Evolutionary conservation across 2,329 filamentous ascomycete species (phyloP).

Genomic region (Chaetomiaceae sp.): DNA sequence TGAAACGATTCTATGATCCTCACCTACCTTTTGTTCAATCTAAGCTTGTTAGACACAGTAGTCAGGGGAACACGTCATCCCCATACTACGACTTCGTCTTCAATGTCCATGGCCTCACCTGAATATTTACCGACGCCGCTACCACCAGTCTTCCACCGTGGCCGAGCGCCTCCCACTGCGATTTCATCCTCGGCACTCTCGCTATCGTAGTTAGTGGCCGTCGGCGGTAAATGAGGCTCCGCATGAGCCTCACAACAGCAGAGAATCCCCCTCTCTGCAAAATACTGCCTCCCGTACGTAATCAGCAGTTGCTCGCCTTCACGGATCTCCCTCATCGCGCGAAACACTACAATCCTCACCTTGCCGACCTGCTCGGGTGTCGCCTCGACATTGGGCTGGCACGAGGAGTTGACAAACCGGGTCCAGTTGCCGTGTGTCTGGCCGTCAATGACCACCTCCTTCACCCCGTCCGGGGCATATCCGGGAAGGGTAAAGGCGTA

Average conservation of each 20-base stretch:
- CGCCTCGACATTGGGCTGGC: constrained; percentile 16
- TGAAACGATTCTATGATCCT: too few species aligned
- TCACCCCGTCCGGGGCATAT: neutral
- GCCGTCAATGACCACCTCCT: constrained; percentile 10
- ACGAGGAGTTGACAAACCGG: constrained; percentile 23
- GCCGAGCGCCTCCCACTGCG: too few species aligned
- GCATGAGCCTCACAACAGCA: neutral
- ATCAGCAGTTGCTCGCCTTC: constrained; percentile 18
- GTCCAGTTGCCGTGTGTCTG: constrained; percentile 23
- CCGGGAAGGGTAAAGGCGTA: constrained; percentile 5
- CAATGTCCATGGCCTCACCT: too few species aligned
- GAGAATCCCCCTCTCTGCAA: constrained; percentile 1
- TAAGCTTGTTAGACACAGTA: too few species aligned
- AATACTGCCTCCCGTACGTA: constrained; percentile 20
- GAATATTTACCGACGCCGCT: too few species aligned
- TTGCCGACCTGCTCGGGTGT: constrained; percentile 9
- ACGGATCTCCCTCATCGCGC: neutral
- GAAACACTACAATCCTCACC: constrained; percentile 13
- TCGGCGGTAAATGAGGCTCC: neutral
- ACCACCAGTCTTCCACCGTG: too few species aligned
- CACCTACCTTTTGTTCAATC: too few species aligned
- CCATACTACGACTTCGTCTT: too few species aligned
- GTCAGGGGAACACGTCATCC: too few species aligned
- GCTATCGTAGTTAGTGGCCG: too few species aligned
- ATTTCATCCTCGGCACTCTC: too few species aligned